Conservation (phyloP, 1,284 basidiomycete species). For the Fomitopsis schrenkii region DNA sequence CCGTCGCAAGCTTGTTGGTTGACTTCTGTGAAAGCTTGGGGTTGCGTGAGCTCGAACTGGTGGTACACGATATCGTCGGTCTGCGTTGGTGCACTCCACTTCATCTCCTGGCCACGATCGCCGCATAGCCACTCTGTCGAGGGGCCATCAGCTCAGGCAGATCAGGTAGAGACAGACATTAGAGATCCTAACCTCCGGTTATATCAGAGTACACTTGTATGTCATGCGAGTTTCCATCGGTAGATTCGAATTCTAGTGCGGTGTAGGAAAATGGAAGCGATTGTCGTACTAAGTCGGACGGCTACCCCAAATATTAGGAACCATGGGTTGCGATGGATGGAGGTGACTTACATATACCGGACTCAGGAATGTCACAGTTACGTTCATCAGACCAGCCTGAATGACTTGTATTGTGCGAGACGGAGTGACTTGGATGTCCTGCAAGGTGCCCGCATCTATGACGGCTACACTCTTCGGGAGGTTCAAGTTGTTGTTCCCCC, state of each 20-base stretch:
- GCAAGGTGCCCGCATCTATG: background rate
- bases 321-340: background rate
- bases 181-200: slow-evolving; percentile 3
- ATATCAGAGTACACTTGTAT: slow-evolving; percentile 34
- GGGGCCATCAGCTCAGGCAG: background rate
- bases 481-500: background rate
- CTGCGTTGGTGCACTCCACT: background rate
- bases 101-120: background rate
- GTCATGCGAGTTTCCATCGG: slow-evolving; percentile 26
- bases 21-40: background rate
- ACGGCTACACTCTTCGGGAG: background rate
- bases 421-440: background rate
- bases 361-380: background rate
- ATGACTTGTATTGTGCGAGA: background rate
- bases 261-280: slow-evolving; percentile 32
- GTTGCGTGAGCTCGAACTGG: background rate
- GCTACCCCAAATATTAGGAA: slow-evolving; percentile 11
- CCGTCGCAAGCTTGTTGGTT: background rate
- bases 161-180: background rate
- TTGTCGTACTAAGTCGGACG: slow-evolving; percentile 28
- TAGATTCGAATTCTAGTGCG: slow-evolving; percentile 23
- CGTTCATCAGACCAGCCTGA: background rate
- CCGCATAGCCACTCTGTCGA: background rate
- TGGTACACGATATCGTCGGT: background rate
- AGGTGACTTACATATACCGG: background rate